Evolutionary conservation across 2,329 filamentous ascomycete genomes (phyloP).

Genomic region (Epichloe gansuensis): DNA sequence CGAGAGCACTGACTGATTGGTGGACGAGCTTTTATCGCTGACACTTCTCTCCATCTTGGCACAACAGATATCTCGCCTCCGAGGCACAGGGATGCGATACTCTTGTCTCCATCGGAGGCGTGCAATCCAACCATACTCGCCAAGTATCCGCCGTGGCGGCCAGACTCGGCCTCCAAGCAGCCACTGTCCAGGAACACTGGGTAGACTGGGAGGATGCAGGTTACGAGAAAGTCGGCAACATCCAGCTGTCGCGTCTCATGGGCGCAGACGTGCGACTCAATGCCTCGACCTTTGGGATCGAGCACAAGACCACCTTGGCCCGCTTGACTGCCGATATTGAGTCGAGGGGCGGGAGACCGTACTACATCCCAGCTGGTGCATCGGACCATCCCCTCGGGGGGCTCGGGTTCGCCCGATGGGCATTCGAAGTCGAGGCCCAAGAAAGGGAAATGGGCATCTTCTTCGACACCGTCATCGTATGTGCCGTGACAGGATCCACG

Average conservation of each 20-base stretch:
- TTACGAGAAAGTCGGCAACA: conserved; percentile 56
- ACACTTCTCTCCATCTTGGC: not conserved
- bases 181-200: conserved; percentile 52
- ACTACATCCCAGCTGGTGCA: conserved; percentile 60
- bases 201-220: conserved; percentile 46
- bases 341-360: conserved; percentile 44
- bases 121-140: conserved; percentile 59
- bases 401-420: conserved; percentile 58
- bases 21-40: not conserved
- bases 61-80: conserved; percentile 44
- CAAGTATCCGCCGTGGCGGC: conserved; percentile 51
- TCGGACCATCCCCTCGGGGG: conserved; percentile 59
- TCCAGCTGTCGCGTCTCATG: conserved; percentile 57
- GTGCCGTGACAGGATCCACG: conserved; percentile 58
- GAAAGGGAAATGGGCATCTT: conserved; percentile 48
- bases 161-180: conserved; percentile 40
- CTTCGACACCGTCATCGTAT: conserved; percentile 56
- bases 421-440: conserved; percentile 53
- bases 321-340: conserved; percentile 40
- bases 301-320: conserved; percentile 50
- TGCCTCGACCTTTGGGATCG: conserved; percentile 50
- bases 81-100: conserved; percentile 49
- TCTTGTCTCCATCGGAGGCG: conserved; percentile 52
- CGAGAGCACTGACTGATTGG: not conserved
- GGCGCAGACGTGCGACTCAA: conserved; percentile 50